Evolutionary conservation across 1,284 basidiomycete genomes (phyloP).

Genomic region (Exobasidium cylindrosporum): DNA sequence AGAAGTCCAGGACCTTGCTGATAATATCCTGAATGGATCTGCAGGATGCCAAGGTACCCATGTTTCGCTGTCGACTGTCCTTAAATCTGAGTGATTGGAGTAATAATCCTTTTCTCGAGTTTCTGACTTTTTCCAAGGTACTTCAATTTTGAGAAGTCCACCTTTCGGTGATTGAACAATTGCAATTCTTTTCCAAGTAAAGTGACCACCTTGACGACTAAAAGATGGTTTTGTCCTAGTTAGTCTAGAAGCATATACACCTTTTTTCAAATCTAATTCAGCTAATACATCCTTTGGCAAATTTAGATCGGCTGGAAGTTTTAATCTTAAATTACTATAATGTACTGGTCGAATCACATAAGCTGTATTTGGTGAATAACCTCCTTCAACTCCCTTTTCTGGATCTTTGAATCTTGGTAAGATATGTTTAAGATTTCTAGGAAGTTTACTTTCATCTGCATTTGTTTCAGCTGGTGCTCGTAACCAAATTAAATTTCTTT

Average conservation of each 20-base stretch:
- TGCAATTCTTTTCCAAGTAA: slow-evolving; percentile 48
- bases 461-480: slow-evolving; percentile 43
- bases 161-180: slow-evolving; percentile 36
- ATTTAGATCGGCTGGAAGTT: slow-evolving; percentile 28
- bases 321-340: slow-evolving; percentile 54
- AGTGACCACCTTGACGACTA: slow-evolving; percentile 39
- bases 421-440: slow-evolving; percentile 43
- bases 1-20: background rate
- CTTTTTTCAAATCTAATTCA: slow-evolving; percentile 5
- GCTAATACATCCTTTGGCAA: slow-evolving; percentile 5
- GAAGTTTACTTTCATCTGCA: slow-evolving; percentile 24
- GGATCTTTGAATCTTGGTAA: slow-evolving; percentile 44
- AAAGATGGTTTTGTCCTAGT: slow-evolving; percentile 35
- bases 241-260: slow-evolving; percentile 40
- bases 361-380: slow-evolving; percentile 29
- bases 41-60: slow-evolving; percentile 51
- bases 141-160: slow-evolving; percentile 37
- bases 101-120: background rate
- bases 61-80: slow-evolving; percentile 39
- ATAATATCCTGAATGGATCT: slow-evolving; percentile 32
- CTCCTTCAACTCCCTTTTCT: slow-evolving; percentile 36
- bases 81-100: background rate
- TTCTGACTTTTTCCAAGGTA: slow-evolving; percentile 44
- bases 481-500: slow-evolving; percentile 48
- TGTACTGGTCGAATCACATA: slow-evolving; percentile 47